A percentile compares a stretch with the other conserved stretches of the same genome.
These are phyloP conservation scores for Saccharomyces hybrid DNA, from an alignment of 1,139 yeast species.

Conservation along the genomic window DNA sequence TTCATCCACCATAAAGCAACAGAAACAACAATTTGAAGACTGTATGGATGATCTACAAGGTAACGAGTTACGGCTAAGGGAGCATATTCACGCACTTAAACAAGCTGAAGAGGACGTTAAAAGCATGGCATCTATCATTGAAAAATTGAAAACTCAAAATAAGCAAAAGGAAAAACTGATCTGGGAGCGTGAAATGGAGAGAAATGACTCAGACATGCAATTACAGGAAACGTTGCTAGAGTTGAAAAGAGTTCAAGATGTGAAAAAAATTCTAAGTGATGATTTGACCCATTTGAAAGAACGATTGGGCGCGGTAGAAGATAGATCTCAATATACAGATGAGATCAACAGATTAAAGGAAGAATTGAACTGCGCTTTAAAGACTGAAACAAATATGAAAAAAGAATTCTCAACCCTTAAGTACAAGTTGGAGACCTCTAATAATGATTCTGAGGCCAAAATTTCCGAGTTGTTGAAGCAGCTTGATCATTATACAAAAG, in stretches of 20 bases:
- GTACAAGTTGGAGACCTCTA: slow-evolving; percentile 54
- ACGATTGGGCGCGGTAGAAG: slow-evolving; percentile 37
- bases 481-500: slow-evolving; percentile 42
- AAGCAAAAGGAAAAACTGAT: slow-evolving; percentile 51
- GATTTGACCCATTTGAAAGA: slow-evolving; percentile 49
- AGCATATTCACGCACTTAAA: slow-evolving; percentile 45
- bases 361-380: slow-evolving; percentile 50
- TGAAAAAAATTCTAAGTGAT: slow-evolving; percentile 39
- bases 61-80: slow-evolving; percentile 63
- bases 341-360: slow-evolving; percentile 54
- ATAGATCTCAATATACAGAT: slow-evolving; percentile 41
- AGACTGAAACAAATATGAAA: slow-evolving; percentile 56
- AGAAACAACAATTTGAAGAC: slow-evolving; percentile 67
- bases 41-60: slow-evolving; percentile 66
- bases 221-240: slow-evolving; percentile 54
- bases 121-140: slow-evolving; percentile 50
- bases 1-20: slow-evolving; percentile 43
- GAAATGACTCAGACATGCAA: slow-evolving; percentile 47
- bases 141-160: slow-evolving; percentile 48
- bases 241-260: slow-evolving; percentile 44
- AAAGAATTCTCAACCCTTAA: slow-evolving; percentile 57
- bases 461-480: slow-evolving; percentile 44
- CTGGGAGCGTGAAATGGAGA: slow-evolving; percentile 51
- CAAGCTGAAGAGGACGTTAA: slow-evolving; percentile 53
- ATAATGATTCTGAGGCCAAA: slow-evolving; percentile 46